A percentile compares a stretch with the other conserved stretches of the same genome.
Conservation (phyloP, 23 red algal genomes). For the Gracilaria vermiculophylla region DNA sequence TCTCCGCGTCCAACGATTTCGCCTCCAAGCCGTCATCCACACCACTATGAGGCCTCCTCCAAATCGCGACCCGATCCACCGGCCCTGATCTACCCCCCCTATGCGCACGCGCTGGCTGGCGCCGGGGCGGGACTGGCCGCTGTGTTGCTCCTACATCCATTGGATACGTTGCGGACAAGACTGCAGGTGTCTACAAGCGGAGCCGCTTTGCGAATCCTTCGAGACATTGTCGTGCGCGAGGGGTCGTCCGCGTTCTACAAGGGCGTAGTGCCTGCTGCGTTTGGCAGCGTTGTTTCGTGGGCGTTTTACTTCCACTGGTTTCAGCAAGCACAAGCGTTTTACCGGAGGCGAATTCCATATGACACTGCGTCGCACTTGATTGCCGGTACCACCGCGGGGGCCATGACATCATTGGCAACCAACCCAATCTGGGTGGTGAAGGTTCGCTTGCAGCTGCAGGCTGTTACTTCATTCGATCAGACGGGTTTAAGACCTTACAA, state of each 20-base stretch:
- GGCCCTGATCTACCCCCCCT: slow-evolving; percentile 36
- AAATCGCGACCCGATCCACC: background rate
- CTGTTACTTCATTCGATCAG: background rate
- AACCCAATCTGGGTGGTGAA: slow-evolving; percentile 99
- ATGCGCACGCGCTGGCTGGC: slow-evolving; percentile 77
- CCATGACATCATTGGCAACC: slow-evolving; percentile 76
- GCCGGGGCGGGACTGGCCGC: slow-evolving; percentile 60
- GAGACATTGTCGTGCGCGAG: slow-evolving; percentile 54
- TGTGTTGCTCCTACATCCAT: slow-evolving; percentile 79
- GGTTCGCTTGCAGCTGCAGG: slow-evolving; percentile 89
- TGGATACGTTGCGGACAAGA: slow-evolving; percentile 89
- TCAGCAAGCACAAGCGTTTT: slow-evolving; percentile 39
- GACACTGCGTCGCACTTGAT: slow-evolving; percentile 51
- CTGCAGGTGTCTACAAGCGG: slow-evolving; percentile 43
- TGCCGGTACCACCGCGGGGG: slow-evolving; percentile 71
- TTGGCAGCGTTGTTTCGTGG: slow-evolving; percentile 88
- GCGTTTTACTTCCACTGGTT: slow-evolving; percentile 90
- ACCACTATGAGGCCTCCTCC: background rate
- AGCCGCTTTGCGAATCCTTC: slow-evolving; percentile 46
- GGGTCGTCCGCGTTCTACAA: slow-evolving; percentile 71
- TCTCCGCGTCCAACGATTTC: background rate
- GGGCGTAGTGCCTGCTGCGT: slow-evolving; percentile 75
- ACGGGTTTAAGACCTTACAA: slow-evolving; percentile 22
- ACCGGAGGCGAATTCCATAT: background rate
- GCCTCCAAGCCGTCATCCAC: background rate